Conservation (phyloP, 441 rosid species). For the Sinapis alba region DNA sequence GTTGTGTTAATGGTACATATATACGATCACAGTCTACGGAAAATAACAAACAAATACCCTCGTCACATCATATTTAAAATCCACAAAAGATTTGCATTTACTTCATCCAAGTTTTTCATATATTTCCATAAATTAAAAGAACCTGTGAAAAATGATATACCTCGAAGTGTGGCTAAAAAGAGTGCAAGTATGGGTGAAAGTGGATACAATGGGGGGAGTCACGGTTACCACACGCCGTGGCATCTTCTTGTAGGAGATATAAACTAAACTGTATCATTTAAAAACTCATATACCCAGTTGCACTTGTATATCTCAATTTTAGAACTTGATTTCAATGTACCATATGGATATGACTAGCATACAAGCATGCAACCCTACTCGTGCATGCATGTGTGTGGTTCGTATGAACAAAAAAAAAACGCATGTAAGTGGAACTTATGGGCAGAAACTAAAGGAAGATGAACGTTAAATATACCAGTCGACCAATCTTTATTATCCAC, state of each 20-base stretch:
- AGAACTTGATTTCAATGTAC: too few species aligned
- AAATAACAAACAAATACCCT: slow-evolving; percentile 3
- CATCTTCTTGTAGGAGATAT: too few species aligned
- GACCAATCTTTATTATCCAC: slow-evolving; percentile 34
- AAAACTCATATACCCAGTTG: too few species aligned
- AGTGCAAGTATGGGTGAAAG: slow-evolving; percentile 15
- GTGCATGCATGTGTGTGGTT: slow-evolving; percentile 27
- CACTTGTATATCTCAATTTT: too few species aligned
- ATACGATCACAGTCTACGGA: background rate
- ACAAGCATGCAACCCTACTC: background rate
- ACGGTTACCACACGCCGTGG: background rate
- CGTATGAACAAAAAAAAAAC: slow-evolving; percentile 18
- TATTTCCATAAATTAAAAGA: background rate
- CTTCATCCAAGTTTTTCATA: background rate
- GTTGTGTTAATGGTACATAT: background rate
- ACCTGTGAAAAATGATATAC: background rate
- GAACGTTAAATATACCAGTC: slow-evolving; percentile 18
- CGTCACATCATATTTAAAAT: slow-evolving; percentile 14
- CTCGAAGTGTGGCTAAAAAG: slow-evolving; percentile 19
- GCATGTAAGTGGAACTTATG: slow-evolving; percentile 29
- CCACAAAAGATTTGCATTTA: slow-evolving; percentile 10
- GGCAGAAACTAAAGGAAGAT: slow-evolving; percentile 21
- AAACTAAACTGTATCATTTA: too few species aligned
- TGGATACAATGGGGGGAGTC: slow-evolving; percentile 13
- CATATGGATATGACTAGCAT: background rate